Evolutionary conservation across 768 basidiomycete genomes (phyloP).

Genomic region (Candolleomyces aberdarensis): DNA sequence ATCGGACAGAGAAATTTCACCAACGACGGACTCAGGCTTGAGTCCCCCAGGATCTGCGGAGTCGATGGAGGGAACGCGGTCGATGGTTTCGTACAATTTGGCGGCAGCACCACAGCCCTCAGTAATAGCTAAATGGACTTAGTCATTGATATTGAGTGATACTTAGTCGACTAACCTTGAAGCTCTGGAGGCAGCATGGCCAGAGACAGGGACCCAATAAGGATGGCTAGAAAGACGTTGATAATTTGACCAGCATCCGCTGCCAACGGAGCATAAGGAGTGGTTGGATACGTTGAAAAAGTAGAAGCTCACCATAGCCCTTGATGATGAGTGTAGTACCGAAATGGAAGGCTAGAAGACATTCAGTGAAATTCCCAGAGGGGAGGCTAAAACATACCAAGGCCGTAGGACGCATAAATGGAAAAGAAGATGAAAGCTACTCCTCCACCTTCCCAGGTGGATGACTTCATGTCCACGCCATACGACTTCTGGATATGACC

Average conservation of each 20-base stretch:
- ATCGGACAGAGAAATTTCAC: slow-evolving; percentile 64
- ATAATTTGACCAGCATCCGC: slow-evolving; percentile 63
- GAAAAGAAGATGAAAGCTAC: slow-evolving; percentile 68
- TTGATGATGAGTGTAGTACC: slow-evolving; percentile 72
- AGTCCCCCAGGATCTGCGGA: slow-evolving; percentile 57
- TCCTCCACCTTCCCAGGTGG: slow-evolving; percentile 48
- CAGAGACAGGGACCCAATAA: slow-evolving; percentile 80
- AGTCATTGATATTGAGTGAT: too few relatives aligned
- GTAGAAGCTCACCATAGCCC: slow-evolving; percentile 36
- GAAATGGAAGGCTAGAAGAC: slow-evolving; percentile 62
- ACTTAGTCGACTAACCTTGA: slow-evolving; percentile 40
- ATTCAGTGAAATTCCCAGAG: neutral
- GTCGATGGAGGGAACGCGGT: slow-evolving; percentile 76
- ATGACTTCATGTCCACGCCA: slow-evolving; percentile 43
- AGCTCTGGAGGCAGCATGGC: slow-evolving; percentile 74
- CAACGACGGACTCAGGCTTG: slow-evolving; percentile 57
- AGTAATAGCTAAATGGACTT: slow-evolving; percentile 18
- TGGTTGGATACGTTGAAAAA: neutral
- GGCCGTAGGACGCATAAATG: slow-evolving; percentile 62
- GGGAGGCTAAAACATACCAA: slow-evolving; percentile 32
- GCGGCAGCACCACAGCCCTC: slow-evolving; percentile 76
- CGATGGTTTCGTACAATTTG: slow-evolving; percentile 77
- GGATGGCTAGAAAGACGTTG: slow-evolving; percentile 69
- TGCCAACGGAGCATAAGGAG: slow-evolving; percentile 12
- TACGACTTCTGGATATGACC: slow-evolving; percentile 45